Percentiles rank a stretch among this genome's conserved stretches.
These are phyloP conservation scores for Arabidopsis arenosa DNA, from an alignment of 345 rosid genomes.

Conservation along the genomic window DNA sequence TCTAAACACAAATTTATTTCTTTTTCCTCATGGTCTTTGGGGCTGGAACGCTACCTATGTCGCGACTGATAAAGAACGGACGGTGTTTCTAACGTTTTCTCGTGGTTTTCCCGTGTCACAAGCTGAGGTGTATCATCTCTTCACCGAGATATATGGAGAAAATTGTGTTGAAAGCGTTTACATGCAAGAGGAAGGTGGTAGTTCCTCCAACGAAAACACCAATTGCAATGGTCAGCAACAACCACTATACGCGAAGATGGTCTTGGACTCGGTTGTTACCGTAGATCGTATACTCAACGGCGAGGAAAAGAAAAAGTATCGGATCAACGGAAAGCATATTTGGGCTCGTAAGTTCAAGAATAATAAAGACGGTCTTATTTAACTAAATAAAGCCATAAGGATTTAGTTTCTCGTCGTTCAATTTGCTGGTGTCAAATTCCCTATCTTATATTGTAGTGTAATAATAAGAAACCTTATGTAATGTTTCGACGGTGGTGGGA, in stretches of 20 bases:
- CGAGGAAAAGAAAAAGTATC: neutral
- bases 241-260: conserved; percentile 28
- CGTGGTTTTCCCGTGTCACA: conserved; percentile 51
- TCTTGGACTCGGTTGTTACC: conserved; percentile 19
- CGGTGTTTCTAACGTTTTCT: conserved; percentile 52
- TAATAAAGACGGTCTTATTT: neutral
- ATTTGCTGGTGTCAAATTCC: neutral
- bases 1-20: neutral
- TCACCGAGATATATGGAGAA: conserved; percentile 34
- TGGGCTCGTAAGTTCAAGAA: conserved; percentile 45
- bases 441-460: neutral
- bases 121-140: conserved; percentile 45
- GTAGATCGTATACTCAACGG: conserved; percentile 33
- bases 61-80: conserved; percentile 43
- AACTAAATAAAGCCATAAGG: neutral
- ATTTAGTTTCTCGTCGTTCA: neutral
- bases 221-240: neutral
- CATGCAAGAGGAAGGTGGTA: neutral
- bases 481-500: neutral
- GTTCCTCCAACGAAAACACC: too few relatives aligned
- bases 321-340: conserved; percentile 37
- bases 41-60: conserved; percentile 34
- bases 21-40: conserved; percentile 36
- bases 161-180: conserved; percentile 11
- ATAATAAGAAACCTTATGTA: neutral